A percentile compares a stretch with the other conserved stretches of the same genome.
Evolutionary conservation across 2,329 filamentous ascomycete genomes (phyloP).

Genomic region (Sarocladiaceae sp.): DNA sequence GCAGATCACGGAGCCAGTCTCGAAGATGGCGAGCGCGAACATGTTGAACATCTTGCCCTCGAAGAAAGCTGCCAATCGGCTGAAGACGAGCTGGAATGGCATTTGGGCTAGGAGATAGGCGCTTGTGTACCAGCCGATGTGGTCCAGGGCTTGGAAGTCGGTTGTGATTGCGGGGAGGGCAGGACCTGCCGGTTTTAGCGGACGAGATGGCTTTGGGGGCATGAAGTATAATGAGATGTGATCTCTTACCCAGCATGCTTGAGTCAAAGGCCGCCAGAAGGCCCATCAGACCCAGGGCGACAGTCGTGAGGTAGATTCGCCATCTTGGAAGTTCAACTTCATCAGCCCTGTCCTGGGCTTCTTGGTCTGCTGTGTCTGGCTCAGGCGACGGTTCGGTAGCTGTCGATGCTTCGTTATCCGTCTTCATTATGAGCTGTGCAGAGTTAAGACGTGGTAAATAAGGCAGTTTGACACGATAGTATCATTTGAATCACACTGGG

Average conservation of each 20-base stretch:
- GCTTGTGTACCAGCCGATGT: slow-evolving; percentile 22
- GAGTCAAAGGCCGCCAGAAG: background rate
- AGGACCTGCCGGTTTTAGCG: background rate
- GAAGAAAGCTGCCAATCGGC: slow-evolving; percentile 26
- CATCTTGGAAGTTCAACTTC: background rate
- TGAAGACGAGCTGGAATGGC: slow-evolving; percentile 17
- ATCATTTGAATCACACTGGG: background rate
- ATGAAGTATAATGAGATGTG: too few relatives aligned
- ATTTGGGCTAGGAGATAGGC: slow-evolving; percentile 14
- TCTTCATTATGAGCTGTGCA: background rate
- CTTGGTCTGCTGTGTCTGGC: background rate
- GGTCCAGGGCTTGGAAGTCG: slow-evolving; percentile 19
- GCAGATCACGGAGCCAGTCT: slow-evolving; percentile 28
- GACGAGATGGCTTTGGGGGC: background rate
- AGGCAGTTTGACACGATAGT: background rate
- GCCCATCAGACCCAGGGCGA: background rate
- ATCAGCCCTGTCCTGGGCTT: background rate
- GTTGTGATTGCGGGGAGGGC: slow-evolving; percentile 15
- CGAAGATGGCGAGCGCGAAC: slow-evolving; percentile 23
- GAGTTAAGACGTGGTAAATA: background rate
- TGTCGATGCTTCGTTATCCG: background rate
- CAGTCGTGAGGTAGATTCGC: background rate
- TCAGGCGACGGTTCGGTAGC: background rate
- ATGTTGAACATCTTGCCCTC: slow-evolving; percentile 24
- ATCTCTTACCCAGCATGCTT: slow-evolving; percentile 3